phyloP scores from a whole-genome alignment of 1,284 basidiomycete species.

The Moesziomyces sp. region DNA sequence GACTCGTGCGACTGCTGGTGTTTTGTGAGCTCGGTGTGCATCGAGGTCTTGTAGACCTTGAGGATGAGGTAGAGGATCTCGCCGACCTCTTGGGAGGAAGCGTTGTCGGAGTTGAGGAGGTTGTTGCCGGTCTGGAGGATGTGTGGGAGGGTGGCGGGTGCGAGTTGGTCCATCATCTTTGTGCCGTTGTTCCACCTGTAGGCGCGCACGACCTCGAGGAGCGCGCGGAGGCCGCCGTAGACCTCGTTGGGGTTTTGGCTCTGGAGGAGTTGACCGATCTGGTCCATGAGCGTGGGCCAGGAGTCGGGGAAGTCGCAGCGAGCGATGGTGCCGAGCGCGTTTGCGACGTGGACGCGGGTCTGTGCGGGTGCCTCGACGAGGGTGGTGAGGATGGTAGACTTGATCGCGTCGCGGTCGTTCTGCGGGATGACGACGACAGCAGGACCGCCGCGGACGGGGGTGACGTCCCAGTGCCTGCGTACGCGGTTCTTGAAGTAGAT shows the following conservation, averaged over 20 bases:
- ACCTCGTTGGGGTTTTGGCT: slow-evolving; percentile 49
- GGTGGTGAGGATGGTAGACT: slow-evolving; percentile 49
- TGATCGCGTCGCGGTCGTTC: slow-evolving; percentile 52
- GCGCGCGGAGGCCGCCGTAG: slow-evolving; percentile 60
- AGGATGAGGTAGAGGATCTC: slow-evolving; percentile 62
- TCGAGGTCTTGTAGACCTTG: slow-evolving; percentile 66
- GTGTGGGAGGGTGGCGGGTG: slow-evolving; percentile 56
- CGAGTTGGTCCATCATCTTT: slow-evolving; percentile 60
- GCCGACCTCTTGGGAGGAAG: slow-evolving; percentile 54
- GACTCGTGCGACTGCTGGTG: slow-evolving; percentile 63
- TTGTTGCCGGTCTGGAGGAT: slow-evolving; percentile 53
- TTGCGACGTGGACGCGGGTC: slow-evolving; percentile 59
- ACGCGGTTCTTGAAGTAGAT: slow-evolving; percentile 67
- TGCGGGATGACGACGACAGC: slow-evolving; percentile 36
- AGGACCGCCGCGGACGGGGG: slow-evolving; percentile 20
- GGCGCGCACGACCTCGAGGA: slow-evolving; percentile 62
- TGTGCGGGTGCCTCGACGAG: slow-evolving; percentile 51
- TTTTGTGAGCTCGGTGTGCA: slow-evolving; percentile 56
- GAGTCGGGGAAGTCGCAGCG: slow-evolving; percentile 58
- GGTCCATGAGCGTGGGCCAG: slow-evolving; percentile 63
- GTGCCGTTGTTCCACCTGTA: slow-evolving; percentile 61
- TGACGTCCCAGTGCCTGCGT: slow-evolving; percentile 57
- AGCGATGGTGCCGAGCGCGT: slow-evolving; percentile 55
- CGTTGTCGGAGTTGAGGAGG: slow-evolving; percentile 56
- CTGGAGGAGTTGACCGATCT: slow-evolving; percentile 54